Conservation (phyloP, 345 rosid genomes). For the Nephelium lappaceum region DNA sequence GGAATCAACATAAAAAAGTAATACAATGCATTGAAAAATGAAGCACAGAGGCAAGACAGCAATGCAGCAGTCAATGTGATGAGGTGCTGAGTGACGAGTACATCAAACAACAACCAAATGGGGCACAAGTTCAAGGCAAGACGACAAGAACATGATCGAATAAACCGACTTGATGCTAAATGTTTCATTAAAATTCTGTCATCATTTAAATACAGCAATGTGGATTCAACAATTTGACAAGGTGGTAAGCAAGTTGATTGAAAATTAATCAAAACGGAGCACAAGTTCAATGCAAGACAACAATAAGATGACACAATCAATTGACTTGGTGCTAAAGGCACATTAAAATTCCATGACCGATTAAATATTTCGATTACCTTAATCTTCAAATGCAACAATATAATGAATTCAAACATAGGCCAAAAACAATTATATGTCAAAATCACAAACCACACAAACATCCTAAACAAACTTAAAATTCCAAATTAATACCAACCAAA, state of each 20-base stretch:
- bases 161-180: no score
- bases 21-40: not conserved
- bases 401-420: not conserved
- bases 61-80: no score
- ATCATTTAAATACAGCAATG: not conserved
- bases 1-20: not conserved
- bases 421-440: not conserved
- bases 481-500: not conserved
- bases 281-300: not conserved
- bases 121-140: no score
- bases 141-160: no score
- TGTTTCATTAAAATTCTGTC: no score
- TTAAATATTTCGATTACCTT: not conserved
- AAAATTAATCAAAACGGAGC: not conserved
- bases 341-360: not conserved
- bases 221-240: not conserved
- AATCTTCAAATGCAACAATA: slow-evolving; percentile 3
- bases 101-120: no score
- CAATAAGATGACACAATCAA: not conserved
- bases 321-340: not conserved
- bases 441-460: not conserved
- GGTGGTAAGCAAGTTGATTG: not conserved
- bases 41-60: not conserved
- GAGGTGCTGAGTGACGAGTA: no score
- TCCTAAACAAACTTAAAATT: not conserved